Conservation (phyloP, 2,329 filamentous ascomycete genomes). For the Aspergillus sp. region DNA sequence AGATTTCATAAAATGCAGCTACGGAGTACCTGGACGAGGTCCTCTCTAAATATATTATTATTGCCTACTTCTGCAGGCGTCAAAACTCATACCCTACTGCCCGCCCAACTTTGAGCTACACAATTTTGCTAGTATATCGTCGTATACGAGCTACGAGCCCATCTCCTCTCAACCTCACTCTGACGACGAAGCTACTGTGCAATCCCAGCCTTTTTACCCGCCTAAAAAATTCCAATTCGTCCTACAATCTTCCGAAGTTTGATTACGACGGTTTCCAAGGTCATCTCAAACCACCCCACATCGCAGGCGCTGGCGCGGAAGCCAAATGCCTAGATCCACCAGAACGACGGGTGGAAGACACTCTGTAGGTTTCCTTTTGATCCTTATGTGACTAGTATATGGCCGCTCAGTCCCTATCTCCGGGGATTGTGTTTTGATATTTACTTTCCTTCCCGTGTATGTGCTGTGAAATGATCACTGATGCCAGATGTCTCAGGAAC, state of each 20-base stretch:
- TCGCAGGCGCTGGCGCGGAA: slow-evolving; percentile 1
- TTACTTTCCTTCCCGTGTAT: not conserved
- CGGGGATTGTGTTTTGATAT: not conserved
- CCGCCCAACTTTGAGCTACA: not conserved
- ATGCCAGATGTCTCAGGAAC: slow-evolving; percentile 30
- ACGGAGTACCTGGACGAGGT: not conserved
- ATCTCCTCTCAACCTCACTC: not conserved
- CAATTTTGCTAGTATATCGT: not conserved
- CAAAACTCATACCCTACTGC: not conserved
- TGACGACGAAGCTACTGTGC: not conserved
- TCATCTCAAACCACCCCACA: slow-evolving; percentile 18
- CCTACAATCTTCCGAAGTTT: not conserved
- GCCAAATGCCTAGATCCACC: slow-evolving; percentile 16
- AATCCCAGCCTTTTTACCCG: not conserved
- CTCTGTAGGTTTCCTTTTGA: slow-evolving; percentile 13
- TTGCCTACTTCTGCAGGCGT: not conserved
- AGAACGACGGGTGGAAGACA: slow-evolving; percentile 2
- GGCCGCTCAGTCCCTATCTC: not conserved
- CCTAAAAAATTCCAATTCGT: not conserved
- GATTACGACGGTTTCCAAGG: not conserved
- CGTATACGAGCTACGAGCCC: not conserved
- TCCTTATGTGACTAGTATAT: not conserved
- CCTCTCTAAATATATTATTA: not conserved
- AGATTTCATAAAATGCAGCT: slow-evolving; percentile 14
- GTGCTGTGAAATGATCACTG: slow-evolving; percentile 26